Evolutionary conservation across 2,329 filamentous ascomycete genomes (phyloP), one percentile per base, ranked within the genome.

Genomic region (Plectosphaerella cucumerina): DNA sequence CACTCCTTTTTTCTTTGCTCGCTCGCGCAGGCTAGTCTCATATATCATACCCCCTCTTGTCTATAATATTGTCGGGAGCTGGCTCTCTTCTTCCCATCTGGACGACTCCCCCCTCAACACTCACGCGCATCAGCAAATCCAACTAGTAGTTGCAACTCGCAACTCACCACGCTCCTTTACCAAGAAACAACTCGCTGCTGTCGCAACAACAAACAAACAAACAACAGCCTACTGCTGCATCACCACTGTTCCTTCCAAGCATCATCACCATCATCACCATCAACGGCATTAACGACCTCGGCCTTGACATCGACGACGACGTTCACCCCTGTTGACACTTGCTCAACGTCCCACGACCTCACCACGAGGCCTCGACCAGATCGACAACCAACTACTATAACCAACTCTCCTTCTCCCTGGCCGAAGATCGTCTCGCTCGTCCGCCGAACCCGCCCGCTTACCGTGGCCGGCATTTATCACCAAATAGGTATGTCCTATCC

Each of bases 81-180:
- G 77, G 77, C 71, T 78, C 76, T 80, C 74, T 76, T 55, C 51
- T 67, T 67, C 62, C 60, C 60, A 67, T 68, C 65, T 64, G 63
- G 67, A 70, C 67, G 61, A 55, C 62, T 31, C 26, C 26, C 68
- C 68, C 66, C 65, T 61, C 39, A 61, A 62, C 59, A 57, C 58
- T 48, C 62, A 66, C 73, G 72, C 70, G 70, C 35, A 6, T 39
- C 35, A 39, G 14, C 35, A n/a, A 18, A 17, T 20, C 17, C 39
- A 42, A 72, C 72, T 69, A 69, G 67, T 60, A 64, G 66, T 63
- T 62, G 62, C 53, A n/a, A 47, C 15, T 18, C 44, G 63, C 67
- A 67, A 69, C 68, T 74, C 69, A 69, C 54, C 64, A 75, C 74
- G 59, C 60, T 73, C 70, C 62, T 71, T 72, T 64, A 59, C 60